Evolutionary conservation across 2,329 filamentous ascomycete species (phyloP), one percentile per base, ranked within the genome.

Genomic region (Microdochium nivale): DNA sequence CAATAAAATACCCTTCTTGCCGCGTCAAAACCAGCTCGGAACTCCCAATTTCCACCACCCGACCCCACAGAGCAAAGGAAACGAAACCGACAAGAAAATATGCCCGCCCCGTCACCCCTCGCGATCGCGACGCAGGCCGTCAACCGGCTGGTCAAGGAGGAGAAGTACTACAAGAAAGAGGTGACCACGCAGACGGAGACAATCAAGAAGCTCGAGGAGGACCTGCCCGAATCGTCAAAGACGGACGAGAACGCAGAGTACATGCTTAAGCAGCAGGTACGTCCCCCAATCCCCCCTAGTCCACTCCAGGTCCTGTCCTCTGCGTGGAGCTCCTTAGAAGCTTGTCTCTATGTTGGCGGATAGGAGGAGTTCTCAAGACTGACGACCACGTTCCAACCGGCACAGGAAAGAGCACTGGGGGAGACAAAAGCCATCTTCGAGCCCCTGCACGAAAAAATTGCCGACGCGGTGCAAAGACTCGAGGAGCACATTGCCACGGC

Each of bases 121-220:
- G 70, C 81, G 61, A 94, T 96, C 65, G 84, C 87, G 46, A 94
- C 88, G 24, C 81, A 85, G 55, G 83, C 89, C 21, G 82, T 97
- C 59, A 77, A 80, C 61, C 89, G 94, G 53, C 81, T 97, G 48
- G 81, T 96, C 58, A 96, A 95, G 70, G 94, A 99, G 70, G 89
- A 96, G 69, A 76, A 80, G 37, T 92, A 86, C 61, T 97, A 99
- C 73, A 87, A 91, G 75, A 87, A 87, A 65, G 94, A 99, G 69
- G 79, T 91, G 21, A 74, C 79, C 56, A 76, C 85, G 57, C 91
- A 97, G 66, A 78, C 88, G 60, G 78, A 79, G 55, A 81, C 87
- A 52, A 79, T 95, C 57, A 72, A 79, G 66, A 81, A 83, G 65
- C 77, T 95, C 19, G 77, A 84, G 66, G 73, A 76, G 46, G 82